Percentiles rank a stretch among this genome's conserved stretches.
Evolutionary conservation across 2,329 filamentous ascomycete species (phyloP).

Genomic region (Metarhizium robertsii): DNA sequence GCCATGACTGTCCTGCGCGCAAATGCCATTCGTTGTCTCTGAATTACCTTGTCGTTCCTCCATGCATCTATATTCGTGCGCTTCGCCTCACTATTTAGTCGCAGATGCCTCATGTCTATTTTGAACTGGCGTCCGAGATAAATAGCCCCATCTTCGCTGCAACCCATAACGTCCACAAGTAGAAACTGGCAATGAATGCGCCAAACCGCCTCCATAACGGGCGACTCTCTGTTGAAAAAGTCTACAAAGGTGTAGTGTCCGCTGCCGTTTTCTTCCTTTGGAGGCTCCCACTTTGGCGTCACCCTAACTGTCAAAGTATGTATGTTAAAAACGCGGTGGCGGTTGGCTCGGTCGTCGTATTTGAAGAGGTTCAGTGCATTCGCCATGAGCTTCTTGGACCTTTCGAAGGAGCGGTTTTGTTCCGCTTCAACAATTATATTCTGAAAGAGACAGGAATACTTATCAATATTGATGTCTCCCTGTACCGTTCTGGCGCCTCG

Average conservation of each 20-base stretch:
- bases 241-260: conserved; percentile 24
- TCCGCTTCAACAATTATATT: conserved; percentile 33
- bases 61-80: conserved; percentile 8
- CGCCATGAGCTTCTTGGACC: conserved; percentile 21
- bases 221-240: conserved; percentile 22
- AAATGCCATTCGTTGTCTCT: neutral
- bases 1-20: neutral
- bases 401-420: conserved; percentile 23
- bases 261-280: neutral
- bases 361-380: conserved; percentile 28
- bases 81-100: neutral
- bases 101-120: conserved; percentile 10
- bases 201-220: conserved; percentile 21
- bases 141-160: conserved; percentile 1
- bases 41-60: conserved; percentile 11
- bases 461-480: conserved; percentile 20
- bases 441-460: conserved; percentile 30
- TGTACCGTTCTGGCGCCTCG: neutral
- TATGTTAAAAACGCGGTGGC: conserved; percentile 15
- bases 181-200: conserved; percentile 26
- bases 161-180: conserved; percentile 22
- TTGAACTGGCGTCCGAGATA: conserved; percentile 5
- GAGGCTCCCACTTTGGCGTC: conserved; percentile 16
- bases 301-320: conserved; percentile 34
- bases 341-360: neutral